Conservation (phyloP, 768 basidiomycete genomes). For the Lactarius hengduanensis region DNA sequence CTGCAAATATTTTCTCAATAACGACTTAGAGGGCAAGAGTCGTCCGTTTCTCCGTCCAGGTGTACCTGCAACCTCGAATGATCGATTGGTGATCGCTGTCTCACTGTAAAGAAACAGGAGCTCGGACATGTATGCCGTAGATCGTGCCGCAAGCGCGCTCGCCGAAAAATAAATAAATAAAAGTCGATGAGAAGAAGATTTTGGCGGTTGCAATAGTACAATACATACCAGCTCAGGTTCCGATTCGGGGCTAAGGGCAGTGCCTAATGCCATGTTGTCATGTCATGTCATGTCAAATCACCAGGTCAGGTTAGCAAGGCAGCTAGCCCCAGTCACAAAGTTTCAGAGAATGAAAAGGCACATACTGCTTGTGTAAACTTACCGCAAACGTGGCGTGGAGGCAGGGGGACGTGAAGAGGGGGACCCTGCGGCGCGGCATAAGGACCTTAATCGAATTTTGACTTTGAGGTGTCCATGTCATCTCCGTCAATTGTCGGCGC, state of each 20-base stretch:
- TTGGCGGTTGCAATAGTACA: neutral
- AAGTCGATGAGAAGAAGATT: neutral
- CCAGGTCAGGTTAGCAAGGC: neutral
- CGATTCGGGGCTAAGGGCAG: neutral
- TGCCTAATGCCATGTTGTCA: neutral
- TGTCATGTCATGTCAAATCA: neutral
- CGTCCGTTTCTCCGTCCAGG: neutral
- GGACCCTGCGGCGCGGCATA: neutral
- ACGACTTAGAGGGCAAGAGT: neutral
- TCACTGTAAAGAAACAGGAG: neutral
- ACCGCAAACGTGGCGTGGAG: neutral
- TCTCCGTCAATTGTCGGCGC: neutral
- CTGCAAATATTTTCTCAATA: neutral
- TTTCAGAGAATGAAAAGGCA: neutral
- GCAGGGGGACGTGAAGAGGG: neutral
- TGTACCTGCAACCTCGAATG: neutral
- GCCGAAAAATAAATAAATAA: neutral
- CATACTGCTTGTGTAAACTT: neutral
- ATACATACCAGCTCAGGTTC: neutral
- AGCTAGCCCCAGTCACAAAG: neutral
- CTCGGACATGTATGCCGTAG: neutral
- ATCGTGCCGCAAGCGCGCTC: neutral
- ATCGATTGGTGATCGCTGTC: neutral
- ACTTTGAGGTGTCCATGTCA: neutral
- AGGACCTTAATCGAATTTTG: neutral